Evolutionary conservation across 164 flowering plant species (phyloP), one percentile per base, ranked within the genome.

Genomic region (Amborella trichopoda): DNA sequence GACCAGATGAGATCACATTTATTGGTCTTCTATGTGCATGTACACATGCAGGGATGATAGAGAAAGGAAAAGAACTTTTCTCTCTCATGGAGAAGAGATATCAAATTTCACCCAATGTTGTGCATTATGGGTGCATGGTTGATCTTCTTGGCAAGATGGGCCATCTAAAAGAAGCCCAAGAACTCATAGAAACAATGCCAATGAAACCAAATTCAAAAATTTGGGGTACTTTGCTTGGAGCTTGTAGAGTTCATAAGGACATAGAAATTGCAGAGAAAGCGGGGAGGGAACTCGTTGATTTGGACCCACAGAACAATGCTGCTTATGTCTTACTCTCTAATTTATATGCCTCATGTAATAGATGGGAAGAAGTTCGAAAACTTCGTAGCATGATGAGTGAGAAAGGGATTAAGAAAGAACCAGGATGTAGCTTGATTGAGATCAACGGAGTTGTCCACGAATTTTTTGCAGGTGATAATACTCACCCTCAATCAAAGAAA

Each of bases 41-140:
- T 26, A 54, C 44, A 16, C 58, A 54, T 37, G 33, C 17, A 5
- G 50, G 58, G 6, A 27, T 54, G 44, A 26, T 45, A 6, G 37
- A 37, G 26, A 36, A 36, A 45, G 58, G 51, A 1, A 27, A 6
- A 12, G 13, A 33, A 28, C 23, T 42, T 46, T 54, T 54, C 32
- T 17, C 26, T 19, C 5, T 26, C 22, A 54, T 54, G 58, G 27
- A 37, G 26, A 37, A 18, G 17, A 37, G 37, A 25, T 54, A 45
- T 23, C 16, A 25, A 3, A 45, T 54, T 26, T 22, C 36, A 26
- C 58, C 50, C 12, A 54, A 26, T 13, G 26, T 45, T 26, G 44
- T 45, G 45, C 58, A 54, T 18, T 54, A 54, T 37, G 58, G 58
- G 19, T 36, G 58, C 44, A 54, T 54, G 50, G 50, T 54, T 19